Evolutionary conservation across 2,329 filamentous ascomycete genomes (phyloP).

Genomic region (Cladosporium austrohemisphaericum): DNA sequence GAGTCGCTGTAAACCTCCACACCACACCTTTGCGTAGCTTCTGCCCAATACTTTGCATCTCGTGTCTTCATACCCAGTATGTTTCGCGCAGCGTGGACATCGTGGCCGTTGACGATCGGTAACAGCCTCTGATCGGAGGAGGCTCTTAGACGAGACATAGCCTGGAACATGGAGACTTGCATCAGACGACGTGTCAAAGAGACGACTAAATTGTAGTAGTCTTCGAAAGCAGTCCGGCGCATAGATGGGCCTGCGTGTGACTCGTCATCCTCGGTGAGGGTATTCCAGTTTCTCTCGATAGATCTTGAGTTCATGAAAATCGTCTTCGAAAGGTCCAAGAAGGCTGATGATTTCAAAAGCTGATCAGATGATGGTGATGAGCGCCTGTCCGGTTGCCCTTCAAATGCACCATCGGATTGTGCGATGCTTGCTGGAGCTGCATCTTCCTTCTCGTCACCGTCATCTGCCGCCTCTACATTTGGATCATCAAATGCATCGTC

Average conservation of each 20-base stretch:
- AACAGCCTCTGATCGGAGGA: conserved; percentile 30
- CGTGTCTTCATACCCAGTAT: conserved; percentile 50
- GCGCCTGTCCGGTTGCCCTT: too few species aligned
- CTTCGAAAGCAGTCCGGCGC: conserved; percentile 69
- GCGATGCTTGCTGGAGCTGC: not conserved
- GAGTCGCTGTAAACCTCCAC: conserved; percentile 45
- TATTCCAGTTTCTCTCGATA: conserved; percentile 64
- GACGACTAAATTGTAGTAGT: conserved; percentile 66
- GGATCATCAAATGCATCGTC: conserved; percentile 26
- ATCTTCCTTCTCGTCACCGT: conserved; percentile 14
- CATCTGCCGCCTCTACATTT: conserved; percentile 17
- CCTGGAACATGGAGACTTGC: conserved; percentile 64
- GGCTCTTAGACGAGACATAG: conserved; percentile 64
- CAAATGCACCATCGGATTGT: too few species aligned
- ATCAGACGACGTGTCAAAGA: conserved; percentile 68
- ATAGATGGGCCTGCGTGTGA: conserved; percentile 60
- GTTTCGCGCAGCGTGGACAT: conserved; percentile 54
- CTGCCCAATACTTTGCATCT: conserved; percentile 49
- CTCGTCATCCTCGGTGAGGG: conserved; percentile 44
- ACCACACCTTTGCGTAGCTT: conserved; percentile 49
- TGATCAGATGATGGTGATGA: conserved; percentile 42
- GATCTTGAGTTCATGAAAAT: conserved; percentile 69
- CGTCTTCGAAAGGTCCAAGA: conserved; percentile 60
- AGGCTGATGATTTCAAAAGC: conserved; percentile 57
- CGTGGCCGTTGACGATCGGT: conserved; percentile 33